Evolutionary conservation across 805 yeast species (phyloP).

Genomic region (Candida broadrunensis): DNA sequence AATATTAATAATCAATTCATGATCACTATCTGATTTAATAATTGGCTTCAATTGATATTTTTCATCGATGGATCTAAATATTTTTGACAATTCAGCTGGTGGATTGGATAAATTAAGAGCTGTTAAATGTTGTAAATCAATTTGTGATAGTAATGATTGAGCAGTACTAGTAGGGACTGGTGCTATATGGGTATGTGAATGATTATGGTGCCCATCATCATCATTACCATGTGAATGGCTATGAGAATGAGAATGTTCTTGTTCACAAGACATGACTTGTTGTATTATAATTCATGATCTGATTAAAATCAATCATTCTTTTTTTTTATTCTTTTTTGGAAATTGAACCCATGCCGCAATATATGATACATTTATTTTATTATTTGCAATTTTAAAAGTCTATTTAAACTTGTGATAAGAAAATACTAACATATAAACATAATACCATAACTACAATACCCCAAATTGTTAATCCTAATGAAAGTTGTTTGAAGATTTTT

Average conservation of each 20-base stretch:
- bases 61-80: constrained; percentile 53
- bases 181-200: constrained; percentile 44
- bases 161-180: constrained; percentile 69
- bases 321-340: too few species aligned
- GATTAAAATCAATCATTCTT: too few species aligned
- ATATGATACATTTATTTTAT: too few species aligned
- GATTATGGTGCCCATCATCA: constrained; percentile 26
- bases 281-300: too few species aligned
- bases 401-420: background rate
- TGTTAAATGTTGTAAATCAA: constrained; percentile 57
- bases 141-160: constrained; percentile 62
- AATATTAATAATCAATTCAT: constrained; percentile 70
- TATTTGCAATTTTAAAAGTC: too few species aligned
- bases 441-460: constrained; percentile 69
- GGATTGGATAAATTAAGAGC: constrained; percentile 62
- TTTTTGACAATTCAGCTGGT: constrained; percentile 43
- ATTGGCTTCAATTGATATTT: constrained; percentile 47
- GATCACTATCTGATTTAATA: constrained; percentile 73
- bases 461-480: constrained; percentile 59
- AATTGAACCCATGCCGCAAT: too few species aligned
- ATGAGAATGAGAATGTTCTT: constrained; percentile 18
- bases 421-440: constrained; percentile 40
- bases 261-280: constrained; percentile 29
- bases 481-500: constrained; percentile 38
- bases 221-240: constrained; percentile 27